Percentiles rank a stretch among this genome's conserved stretches.
phyloP scores from a whole-genome alignment of 306 rosid genomes.

The Medicago ruthenica region DNA sequence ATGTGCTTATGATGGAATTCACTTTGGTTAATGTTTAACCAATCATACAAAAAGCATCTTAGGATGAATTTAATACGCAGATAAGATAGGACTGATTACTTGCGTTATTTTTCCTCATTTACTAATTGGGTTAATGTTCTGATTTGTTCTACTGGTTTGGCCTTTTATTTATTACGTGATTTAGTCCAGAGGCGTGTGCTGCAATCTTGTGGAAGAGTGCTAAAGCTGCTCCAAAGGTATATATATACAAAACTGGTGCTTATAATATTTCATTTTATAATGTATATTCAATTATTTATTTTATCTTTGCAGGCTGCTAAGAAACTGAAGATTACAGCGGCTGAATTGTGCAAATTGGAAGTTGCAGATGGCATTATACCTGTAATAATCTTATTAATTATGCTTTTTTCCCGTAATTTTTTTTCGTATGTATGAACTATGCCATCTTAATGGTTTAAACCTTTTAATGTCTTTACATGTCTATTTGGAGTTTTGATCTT shows the following conservation, averaged over 20 bases:
- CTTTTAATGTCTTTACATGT: neutral
- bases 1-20: neutral
- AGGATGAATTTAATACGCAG: neutral
- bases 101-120: slow-evolving; percentile 10
- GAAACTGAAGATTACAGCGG: slow-evolving; percentile 78
- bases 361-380: slow-evolving; percentile 86
- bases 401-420: slow-evolving; percentile 27
- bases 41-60: neutral
- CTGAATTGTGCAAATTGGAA: slow-evolving; percentile 68
- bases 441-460: slow-evolving; percentile 9
- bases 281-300: slow-evolving; percentile 28
- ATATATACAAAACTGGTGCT: slow-evolving; percentile 24
- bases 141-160: slow-evolving; percentile 43
- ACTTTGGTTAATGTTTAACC: slow-evolving; percentile 12
- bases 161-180: slow-evolving; percentile 50
- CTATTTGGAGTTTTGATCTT: neutral
- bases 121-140: slow-evolving; percentile 29
- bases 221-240: slow-evolving; percentile 93
- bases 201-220: slow-evolving; percentile 95
- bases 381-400: slow-evolving; percentile 58
- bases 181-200: slow-evolving; percentile 97
- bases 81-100: slow-evolving; percentile 9
- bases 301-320: slow-evolving; percentile 75
- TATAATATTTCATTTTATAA: slow-evolving; percentile 1
- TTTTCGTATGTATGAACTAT: slow-evolving; percentile 21